These are phyloP conservation scores for Aspergillus ellipticus DNA, from an alignment of 495 filamentous ascomycete species.

Conservation along the genomic window DNA sequence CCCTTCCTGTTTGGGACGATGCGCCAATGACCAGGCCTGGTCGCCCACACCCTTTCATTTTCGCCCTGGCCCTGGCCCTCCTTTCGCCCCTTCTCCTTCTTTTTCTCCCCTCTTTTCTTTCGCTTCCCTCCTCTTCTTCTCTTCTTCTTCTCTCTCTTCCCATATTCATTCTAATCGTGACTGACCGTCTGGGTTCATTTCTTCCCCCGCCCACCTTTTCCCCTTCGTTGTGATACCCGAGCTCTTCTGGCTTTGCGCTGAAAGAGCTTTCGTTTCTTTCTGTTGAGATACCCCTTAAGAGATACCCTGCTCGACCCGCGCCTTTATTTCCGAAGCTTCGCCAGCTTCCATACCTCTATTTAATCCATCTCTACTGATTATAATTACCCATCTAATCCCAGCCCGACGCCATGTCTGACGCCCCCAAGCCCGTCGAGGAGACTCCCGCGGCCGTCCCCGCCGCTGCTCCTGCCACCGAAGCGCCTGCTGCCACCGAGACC, in stretches of 20 bases:
- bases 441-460: constrained; percentile 39
- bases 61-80: constrained; percentile 19
- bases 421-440: constrained; percentile 48
- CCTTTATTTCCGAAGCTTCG: constrained; percentile 20
- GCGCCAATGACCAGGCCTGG: constrained; percentile 25
- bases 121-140: constrained; percentile 12
- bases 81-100: constrained; percentile 25
- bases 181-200: constrained; percentile 18
- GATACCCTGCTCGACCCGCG: constrained; percentile 30
- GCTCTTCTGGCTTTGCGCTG: constrained; percentile 30
- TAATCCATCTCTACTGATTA: constrained; percentile 23
- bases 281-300: constrained; percentile 39
- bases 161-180: constrained; percentile 22
- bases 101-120: constrained; percentile 23
- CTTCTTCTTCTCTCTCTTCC: constrained; percentile 24
- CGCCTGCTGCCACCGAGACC: constrained; percentile 25
- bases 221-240: constrained; percentile 47
- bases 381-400: constrained; percentile 33
- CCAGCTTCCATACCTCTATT: constrained; percentile 21
- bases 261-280: constrained; percentile 41
- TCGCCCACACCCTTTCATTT: constrained; percentile 23
- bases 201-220: constrained; percentile 23
- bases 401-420: constrained; percentile 49
- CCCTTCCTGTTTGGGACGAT: constrained; percentile 29
- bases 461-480: constrained; percentile 34